Conservation (phyloP, 1,139 yeast genomes). For the Geotrichum reessii region DNA sequence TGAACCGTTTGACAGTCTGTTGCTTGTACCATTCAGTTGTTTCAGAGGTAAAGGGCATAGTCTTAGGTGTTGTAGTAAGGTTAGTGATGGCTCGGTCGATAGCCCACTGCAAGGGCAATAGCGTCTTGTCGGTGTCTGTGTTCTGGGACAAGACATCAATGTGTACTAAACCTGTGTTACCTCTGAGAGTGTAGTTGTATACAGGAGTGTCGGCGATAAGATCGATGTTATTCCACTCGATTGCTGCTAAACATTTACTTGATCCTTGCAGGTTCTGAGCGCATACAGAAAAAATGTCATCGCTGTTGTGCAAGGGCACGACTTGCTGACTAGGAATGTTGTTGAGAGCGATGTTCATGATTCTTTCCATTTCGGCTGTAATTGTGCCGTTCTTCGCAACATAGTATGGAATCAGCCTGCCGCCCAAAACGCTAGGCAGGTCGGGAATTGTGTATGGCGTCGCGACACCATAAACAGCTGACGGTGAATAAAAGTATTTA, state of each 20-base stretch:
- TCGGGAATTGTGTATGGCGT: constrained; percentile 26
- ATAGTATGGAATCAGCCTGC: constrained; percentile 30
- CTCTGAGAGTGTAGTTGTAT: constrained; percentile 37
- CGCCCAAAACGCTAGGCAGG: constrained; percentile 28
- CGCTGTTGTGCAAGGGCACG: constrained; percentile 23
- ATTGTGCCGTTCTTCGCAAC: constrained; percentile 22
- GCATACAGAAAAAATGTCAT: constrained; percentile 30
- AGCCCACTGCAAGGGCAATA: constrained; percentile 38
- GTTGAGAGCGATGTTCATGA: constrained; percentile 30
- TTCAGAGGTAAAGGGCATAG: constrained; percentile 33
- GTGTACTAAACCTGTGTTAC: constrained; percentile 32
- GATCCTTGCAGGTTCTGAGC: constrained; percentile 34
- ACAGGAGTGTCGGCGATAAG: constrained; percentile 19
- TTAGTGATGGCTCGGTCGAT: constrained; percentile 35
- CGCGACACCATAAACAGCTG: constrained; percentile 34
- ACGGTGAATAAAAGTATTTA: constrained; percentile 32
- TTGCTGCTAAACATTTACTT: constrained; percentile 35
- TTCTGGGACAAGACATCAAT: constrained; percentile 27
- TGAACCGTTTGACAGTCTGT: constrained; percentile 27
- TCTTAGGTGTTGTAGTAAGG: constrained; percentile 28
- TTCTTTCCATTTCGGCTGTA: constrained; percentile 29
- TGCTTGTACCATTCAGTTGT: constrained; percentile 27
- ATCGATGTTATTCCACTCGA: constrained; percentile 34
- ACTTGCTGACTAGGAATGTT: constrained; percentile 31
- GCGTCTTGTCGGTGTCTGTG: constrained; percentile 30